A percentile compares a stretch with the other conserved stretches of the same genome.
These are phyloP conservation scores for Crithidia brevicula DNA, from an alignment of 208 protist species.

Conservation along the genomic window DNA sequence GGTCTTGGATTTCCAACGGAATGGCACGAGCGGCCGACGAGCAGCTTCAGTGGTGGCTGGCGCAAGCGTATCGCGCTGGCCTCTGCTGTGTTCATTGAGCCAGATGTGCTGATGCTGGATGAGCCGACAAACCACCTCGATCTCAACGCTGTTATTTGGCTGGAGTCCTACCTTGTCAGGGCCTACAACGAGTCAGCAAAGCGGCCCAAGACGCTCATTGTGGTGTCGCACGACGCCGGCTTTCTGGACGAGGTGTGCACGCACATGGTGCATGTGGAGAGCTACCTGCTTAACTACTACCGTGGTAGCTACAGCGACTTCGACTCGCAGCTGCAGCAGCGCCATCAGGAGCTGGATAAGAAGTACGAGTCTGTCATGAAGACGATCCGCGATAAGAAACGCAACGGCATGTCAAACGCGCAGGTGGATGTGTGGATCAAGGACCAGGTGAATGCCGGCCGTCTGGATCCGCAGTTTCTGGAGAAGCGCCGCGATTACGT, in stretches of 20 bases:
- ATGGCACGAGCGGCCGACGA: conserved; percentile 90
- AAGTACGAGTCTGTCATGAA: conserved; percentile 76
- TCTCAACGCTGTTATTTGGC: conserved; percentile 95
- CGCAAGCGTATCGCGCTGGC: conserved; percentile 96
- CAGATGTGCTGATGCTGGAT: conserved; percentile 96
- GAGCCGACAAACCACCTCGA: conserved; percentile 98
- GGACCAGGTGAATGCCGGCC: conserved; percentile 70
- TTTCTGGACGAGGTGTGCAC: conserved; percentile 96
- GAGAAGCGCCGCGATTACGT: conserved; percentile 89
- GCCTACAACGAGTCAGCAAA: conserved; percentile 82
- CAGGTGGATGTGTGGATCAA: conserved; percentile 86
- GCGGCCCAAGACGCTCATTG: conserved; percentile 91
- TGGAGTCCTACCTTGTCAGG: conserved; percentile 90
- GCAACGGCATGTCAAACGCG: conserved; percentile 88
- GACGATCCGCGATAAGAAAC: conserved; percentile 87
- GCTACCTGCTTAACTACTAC: conserved; percentile 91
- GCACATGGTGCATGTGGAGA: conserved; percentile 94
- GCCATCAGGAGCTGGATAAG: conserved; percentile 87
- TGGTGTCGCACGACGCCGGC: conserved; percentile 97
- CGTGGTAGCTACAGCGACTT: conserved; percentile 79
- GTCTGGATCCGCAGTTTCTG: conserved; percentile 68
- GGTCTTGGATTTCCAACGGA: conserved; percentile 95
- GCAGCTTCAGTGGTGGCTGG: conserved; percentile 91
- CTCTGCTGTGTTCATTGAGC: conserved; percentile 94
- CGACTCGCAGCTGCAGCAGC: conserved; percentile 73